Conservation (phyloP, 2,329 filamentous ascomycete species). For the Diaporthe citrichinensis region DNA sequence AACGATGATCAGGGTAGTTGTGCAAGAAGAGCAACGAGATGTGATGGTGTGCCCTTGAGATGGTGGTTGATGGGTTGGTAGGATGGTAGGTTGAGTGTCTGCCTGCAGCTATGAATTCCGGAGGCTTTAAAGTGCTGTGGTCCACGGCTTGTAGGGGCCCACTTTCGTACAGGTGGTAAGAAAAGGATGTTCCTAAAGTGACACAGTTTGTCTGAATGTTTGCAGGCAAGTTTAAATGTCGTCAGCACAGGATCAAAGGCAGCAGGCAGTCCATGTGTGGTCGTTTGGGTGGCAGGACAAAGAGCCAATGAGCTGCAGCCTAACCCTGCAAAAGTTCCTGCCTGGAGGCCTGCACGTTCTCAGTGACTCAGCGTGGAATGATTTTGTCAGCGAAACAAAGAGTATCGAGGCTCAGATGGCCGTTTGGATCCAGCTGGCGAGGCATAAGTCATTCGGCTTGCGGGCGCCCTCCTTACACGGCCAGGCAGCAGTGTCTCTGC, state of each 20-base stretch:
- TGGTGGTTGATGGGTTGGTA: neutral
- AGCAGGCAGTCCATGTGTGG: neutral
- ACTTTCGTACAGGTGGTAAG: neutral
- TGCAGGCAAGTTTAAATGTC: neutral
- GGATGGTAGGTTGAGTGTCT: neutral
- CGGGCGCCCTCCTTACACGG: neutral
- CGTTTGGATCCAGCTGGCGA: neutral
- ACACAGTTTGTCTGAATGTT: neutral
- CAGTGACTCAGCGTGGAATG: conserved; percentile 1
- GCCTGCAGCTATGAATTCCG: neutral
- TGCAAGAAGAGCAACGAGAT: neutral
- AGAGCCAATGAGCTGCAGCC: conserved; percentile 14
- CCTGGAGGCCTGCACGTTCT: neutral
- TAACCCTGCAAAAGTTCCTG: conserved; percentile 20
- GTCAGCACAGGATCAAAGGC: neutral
- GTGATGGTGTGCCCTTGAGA: neutral
- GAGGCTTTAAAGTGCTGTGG: neutral
- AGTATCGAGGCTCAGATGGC: neutral
- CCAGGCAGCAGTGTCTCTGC: conserved; percentile 3
- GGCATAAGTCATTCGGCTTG: neutral
- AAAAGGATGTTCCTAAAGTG: neutral
- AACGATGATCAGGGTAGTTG: neutral
- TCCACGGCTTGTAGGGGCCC: neutral
- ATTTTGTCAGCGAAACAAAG: neutral
- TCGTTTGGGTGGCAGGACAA: neutral